phyloP scores from a whole-genome alignment of 768 basidiomycete genomes.

The Pleurotus platypus region DNA sequence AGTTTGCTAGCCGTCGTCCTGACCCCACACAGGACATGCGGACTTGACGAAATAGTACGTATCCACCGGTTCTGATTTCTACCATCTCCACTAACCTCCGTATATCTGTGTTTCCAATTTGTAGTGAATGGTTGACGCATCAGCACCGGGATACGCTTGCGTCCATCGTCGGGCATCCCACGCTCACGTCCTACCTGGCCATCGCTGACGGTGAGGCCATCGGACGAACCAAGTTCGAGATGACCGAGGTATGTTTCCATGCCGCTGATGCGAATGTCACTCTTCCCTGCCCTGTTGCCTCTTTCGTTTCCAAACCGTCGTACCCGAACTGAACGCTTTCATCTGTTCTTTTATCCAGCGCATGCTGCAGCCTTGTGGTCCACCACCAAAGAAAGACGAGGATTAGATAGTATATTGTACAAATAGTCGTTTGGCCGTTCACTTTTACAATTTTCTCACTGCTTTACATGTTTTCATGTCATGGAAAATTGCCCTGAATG shows the following conservation, averaged over 20 bases:
- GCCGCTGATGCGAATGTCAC: slow-evolving; percentile 35
- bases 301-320: not conserved
- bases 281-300: slow-evolving; percentile 7
- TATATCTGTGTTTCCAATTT: not conserved
- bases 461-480: not conserved
- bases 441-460: not conserved
- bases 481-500: not conserved
- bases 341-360: slow-evolving; percentile 41
- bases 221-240: slow-evolving; percentile 87
- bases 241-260: slow-evolving; percentile 75
- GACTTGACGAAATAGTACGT: slow-evolving; percentile 94
- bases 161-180: slow-evolving; percentile 89
- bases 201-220: slow-evolving; percentile 94
- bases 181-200: slow-evolving; percentile 81
- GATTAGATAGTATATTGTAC: slow-evolving; percentile 34
- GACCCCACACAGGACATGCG: slow-evolving; percentile 68
- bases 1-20: not conserved
- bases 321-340: too few species aligned
- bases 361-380: slow-evolving; percentile 94
- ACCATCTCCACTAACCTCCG: not conserved
- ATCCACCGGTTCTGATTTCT: not conserved
- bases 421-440: not conserved
- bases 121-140: slow-evolving; percentile 95
- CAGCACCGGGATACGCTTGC: slow-evolving; percentile 95
- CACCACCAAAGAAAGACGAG: slow-evolving; percentile 87